Base-by-base conservation (phyloP, 805 yeast species). In the Nakazawaea holstii region DNA sequence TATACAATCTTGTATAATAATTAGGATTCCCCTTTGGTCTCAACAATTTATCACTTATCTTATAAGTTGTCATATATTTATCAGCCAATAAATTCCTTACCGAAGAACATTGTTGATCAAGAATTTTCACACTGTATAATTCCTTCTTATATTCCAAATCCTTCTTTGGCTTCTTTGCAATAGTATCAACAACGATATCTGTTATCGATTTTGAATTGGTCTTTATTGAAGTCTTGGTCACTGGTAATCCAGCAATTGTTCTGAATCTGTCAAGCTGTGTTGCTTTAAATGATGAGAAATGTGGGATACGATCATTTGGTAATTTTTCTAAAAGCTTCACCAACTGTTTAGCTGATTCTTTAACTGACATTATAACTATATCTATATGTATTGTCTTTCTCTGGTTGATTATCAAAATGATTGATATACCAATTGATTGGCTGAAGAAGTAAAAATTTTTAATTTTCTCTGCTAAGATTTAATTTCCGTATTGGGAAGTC, bases 11-110 rank as follows among this genome's bases (percentile, higher is more conserved):
- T 36, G 73, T 76, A 59, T 90, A 90, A 60, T 90, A 90, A 41
- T 73, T 64, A 2, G 95, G 89, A 64, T 88, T 87, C 1, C 96
- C 96, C 57, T 83, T 82, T n/a, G 97, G 97, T 54, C 65, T 72
- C 57, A 79, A 65, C 53, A 90, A 65, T 59, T 84, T 84, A 39
- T 80, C 84, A 48, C 82, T 82, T 32, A 81, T 74, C 51, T 75
- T 70, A 60, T 86, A 87, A 58, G 79, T 79, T 49, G 76, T 75
- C 56, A 70, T 73, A 69, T 82, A 82, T 57, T 82, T 81, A 59
- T 82, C 82, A 48, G 73, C 75, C 49, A 74, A 73, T 49, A 84
- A 63, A 53, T 75, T 77, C 41, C 80, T 69, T 46, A 84, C 62
- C 3, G 91, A 74, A 45, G 68, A 67, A 51, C 76, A 76, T 61